Percentiles rank a stretch among this genome's conserved stretches.
These are phyloP conservation scores for Sisymbrium irio DNA, from an alignment of 345 rosid species.

Conservation along the genomic window DNA sequence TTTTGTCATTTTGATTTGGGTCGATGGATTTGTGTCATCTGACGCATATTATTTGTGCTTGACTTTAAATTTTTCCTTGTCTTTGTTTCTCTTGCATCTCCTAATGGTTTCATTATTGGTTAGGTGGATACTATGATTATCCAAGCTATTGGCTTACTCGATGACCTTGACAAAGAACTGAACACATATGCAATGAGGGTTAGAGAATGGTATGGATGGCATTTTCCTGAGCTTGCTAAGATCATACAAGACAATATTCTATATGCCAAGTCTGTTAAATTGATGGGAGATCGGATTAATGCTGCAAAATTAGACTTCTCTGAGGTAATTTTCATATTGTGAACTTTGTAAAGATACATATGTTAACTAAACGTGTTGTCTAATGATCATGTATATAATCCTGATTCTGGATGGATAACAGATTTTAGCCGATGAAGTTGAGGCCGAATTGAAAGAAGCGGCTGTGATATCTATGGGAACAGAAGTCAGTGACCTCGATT, in stretches of 20 bases:
- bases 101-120: neutral
- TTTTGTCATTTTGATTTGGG: neutral
- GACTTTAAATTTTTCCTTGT: neutral
- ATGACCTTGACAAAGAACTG: slow-evolving; percentile 84
- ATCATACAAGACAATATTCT: slow-evolving; percentile 68
- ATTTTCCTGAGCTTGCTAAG: slow-evolving; percentile 87
- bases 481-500: slow-evolving; percentile 73
- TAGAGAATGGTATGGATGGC: slow-evolving; percentile 93
- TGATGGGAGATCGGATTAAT: slow-evolving; percentile 68
- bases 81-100: neutral
- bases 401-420: slow-evolving; percentile 13
- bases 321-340: slow-evolving; percentile 39
- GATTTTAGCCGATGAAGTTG: slow-evolving; percentile 56
- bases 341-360: neutral
- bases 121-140: slow-evolving; percentile 90
- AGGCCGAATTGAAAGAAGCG: slow-evolving; percentile 70
- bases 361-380: neutral
- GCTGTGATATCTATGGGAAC: slow-evolving; percentile 82
- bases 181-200: slow-evolving; percentile 85
- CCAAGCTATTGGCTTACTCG: slow-evolving; percentile 85
- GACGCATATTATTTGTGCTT: neutral
- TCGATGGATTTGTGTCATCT: neutral
- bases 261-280: slow-evolving; percentile 70
- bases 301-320: slow-evolving; percentile 80
- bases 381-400: neutral